Percentiles rank a stretch among this genome's conserved stretches.
phyloP scores from a whole-genome alignment of 306 rosid genomes.

The Gleditsia sinensis region DNA sequence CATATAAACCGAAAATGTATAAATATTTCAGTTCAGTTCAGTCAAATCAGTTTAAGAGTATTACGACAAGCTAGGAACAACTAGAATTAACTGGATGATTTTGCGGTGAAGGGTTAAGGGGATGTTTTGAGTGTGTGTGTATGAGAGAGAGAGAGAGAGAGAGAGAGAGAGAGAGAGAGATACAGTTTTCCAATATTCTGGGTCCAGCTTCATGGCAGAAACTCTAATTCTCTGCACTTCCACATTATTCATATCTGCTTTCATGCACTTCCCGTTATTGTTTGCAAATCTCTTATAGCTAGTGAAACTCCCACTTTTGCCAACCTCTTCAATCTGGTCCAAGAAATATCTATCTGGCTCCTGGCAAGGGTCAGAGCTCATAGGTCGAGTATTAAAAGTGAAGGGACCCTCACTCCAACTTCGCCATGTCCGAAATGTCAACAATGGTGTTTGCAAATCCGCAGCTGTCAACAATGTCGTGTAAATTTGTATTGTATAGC shows the following conservation, averaged over 20 bases:
- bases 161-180: not conserved
- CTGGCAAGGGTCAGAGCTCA: constrained; percentile 68
- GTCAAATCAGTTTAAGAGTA: not conserved
- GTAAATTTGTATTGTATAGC: constrained; percentile 79
- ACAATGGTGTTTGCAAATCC: constrained; percentile 66
- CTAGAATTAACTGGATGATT: not conserved
- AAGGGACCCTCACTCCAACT: constrained; percentile 75
- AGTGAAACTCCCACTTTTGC: constrained; percentile 56
- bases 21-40: constrained; percentile 18
- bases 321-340: constrained; percentile 44
- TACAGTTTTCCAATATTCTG: constrained; percentile 68
- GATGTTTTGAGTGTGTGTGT: not conserved
- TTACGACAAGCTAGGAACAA: not conserved
- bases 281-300: constrained; percentile 47
- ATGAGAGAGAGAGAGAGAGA: not conserved
- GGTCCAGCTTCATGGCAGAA: constrained; percentile 68
- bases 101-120: not conserved
- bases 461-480: constrained; percentile 51
- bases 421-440: constrained; percentile 87
- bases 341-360: constrained; percentile 59
- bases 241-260: constrained; percentile 17
- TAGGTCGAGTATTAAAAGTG: constrained; percentile 76
- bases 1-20: not conserved
- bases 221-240: constrained; percentile 53
- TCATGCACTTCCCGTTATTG: constrained; percentile 42